These are phyloP conservation scores for Rubia balearica DNA, from an alignment of 305 asterid genomes.

Conservation along the genomic window DNA sequence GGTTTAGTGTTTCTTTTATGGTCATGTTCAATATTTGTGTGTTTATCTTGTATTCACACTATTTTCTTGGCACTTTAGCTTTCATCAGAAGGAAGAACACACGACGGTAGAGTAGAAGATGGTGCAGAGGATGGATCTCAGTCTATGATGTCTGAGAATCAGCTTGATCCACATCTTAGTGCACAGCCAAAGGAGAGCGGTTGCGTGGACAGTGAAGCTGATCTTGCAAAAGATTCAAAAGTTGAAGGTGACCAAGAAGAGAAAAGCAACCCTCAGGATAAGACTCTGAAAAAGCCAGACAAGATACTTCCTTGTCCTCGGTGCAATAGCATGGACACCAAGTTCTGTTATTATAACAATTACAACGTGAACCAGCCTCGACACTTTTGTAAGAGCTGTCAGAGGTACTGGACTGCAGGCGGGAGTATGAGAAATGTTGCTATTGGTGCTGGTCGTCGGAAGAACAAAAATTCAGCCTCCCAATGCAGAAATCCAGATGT, in stretches of 20 bases:
- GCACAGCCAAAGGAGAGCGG: constrained; percentile 28
- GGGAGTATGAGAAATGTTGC: constrained; percentile 97
- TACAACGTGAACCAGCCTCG: constrained; percentile 93
- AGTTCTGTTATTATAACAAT: constrained; percentile 87
- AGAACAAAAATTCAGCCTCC: constrained; percentile 54
- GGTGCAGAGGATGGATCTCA: constrained; percentile 32
- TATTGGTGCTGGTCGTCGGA: constrained; percentile 95
- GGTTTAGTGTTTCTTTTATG: neutral
- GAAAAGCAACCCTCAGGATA: constrained; percentile 44
- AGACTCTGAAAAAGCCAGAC: constrained; percentile 70
- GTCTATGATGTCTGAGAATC: constrained; percentile 31
- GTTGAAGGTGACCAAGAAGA: constrained; percentile 46
- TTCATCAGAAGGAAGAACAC: constrained; percentile 24
- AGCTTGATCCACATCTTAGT: constrained; percentile 25
- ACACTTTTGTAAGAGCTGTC: constrained; percentile 93
- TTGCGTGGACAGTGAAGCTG: constrained; percentile 29
- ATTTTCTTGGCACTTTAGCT: constrained; percentile 36
- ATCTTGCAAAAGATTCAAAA: constrained; percentile 30
- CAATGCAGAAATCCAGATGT: constrained; percentile 57
- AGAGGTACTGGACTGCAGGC: constrained; percentile 99
- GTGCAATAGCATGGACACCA: constrained; percentile 94
- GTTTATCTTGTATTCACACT: neutral
- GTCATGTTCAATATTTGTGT: neutral
- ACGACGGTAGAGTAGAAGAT: constrained; percentile 30
- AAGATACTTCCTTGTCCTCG: constrained; percentile 93